A percentile compares a stretch with the other conserved stretches of the same genome.
These are phyloP conservation scores for Apiotrichum domesticum DNA, from an alignment of 1,284 basidiomycete species.

Conservation along the genomic window DNA sequence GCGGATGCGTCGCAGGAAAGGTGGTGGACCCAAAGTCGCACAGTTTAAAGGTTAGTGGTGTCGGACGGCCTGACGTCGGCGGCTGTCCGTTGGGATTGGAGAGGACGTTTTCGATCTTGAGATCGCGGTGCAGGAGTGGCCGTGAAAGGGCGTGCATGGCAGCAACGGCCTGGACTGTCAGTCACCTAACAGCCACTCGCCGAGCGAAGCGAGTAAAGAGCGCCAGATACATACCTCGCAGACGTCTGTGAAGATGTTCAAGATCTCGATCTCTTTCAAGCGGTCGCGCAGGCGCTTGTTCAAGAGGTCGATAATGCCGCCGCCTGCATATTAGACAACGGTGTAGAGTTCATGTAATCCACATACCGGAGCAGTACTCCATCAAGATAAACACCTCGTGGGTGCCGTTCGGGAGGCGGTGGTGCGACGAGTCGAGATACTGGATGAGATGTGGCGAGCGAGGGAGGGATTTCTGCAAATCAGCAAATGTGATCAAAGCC, in stretches of 20 bases:
- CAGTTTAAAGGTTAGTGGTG: conserved; percentile 73
- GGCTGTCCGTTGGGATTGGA: conserved; percentile 34
- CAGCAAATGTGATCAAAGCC: not conserved
- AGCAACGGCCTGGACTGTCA: conserved; percentile 58
- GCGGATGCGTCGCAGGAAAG: conserved; percentile 61
- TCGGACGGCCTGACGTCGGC: conserved; percentile 51
- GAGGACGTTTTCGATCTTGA: conserved; percentile 98
- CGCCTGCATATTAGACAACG: conserved; percentile 54
- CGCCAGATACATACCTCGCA: conserved; percentile 56
- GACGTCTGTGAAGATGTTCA: conserved; percentile 95
- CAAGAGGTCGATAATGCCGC: conserved; percentile 99
- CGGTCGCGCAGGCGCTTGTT: conserved; percentile 90
- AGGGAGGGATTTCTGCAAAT: conserved; percentile 31
- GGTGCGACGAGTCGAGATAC: conserved; percentile 62
- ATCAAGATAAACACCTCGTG: conserved; percentile 99
- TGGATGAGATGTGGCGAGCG: conserved; percentile 38
- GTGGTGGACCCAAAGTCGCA: conserved; percentile 97
- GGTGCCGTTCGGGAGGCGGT: conserved; percentile 68
- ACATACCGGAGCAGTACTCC: conserved; percentile 78
- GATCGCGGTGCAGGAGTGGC: conserved; percentile 87
- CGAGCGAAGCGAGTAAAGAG: not conserved
- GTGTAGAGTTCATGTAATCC: not conserved
- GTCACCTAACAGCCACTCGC: not conserved
- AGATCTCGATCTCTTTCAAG: conserved; percentile 87
- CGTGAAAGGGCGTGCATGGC: conserved; percentile 88